A percentile compares a stretch with the other conserved stretches of the same genome.
These are phyloP conservation scores for Colletotrichum melonis DNA, from an alignment of 2,329 filamentous ascomycete genomes.

Conservation along the genomic window DNA sequence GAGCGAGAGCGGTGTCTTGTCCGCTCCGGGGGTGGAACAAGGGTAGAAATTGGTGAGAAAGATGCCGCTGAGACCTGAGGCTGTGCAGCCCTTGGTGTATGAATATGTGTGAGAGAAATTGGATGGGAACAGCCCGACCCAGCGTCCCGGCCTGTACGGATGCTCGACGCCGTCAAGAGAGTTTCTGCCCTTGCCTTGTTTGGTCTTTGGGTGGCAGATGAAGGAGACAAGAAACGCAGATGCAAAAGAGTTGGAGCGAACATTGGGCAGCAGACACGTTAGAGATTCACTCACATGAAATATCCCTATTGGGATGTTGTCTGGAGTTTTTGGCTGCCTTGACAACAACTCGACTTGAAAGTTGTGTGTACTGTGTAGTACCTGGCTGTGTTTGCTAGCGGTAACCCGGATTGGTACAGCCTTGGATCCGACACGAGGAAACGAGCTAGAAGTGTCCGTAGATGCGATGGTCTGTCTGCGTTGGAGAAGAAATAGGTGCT, in stretches of 20 bases:
- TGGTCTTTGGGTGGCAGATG: background rate
- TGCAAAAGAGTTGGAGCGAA: background rate
- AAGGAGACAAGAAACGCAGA: conserved; percentile 16
- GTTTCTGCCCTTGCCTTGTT: conserved; percentile 6
- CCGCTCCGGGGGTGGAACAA: conserved; percentile 31
- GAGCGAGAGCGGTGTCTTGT: conserved; percentile 32
- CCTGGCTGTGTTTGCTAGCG: background rate
- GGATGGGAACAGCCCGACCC: conserved; percentile 24
- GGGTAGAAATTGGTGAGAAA: conserved; percentile 32
- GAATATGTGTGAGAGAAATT: conserved; percentile 34
- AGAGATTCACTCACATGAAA: background rate
- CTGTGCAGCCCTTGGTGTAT: conserved; percentile 35
- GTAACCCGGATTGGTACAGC: background rate
- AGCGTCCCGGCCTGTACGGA: conserved; percentile 25
- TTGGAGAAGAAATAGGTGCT: background rate
- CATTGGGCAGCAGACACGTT: background rate
- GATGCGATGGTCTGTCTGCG: too few relatives aligned
- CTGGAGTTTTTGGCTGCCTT: background rate
- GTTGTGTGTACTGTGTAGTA: background rate
- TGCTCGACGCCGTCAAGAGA: conserved; percentile 22
- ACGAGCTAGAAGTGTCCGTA: too few relatives aligned
- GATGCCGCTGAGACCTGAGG: conserved; percentile 32
- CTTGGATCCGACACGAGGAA: background rate
- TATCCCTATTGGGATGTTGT: background rate
- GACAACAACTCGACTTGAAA: background rate